A percentile compares a stretch with the other conserved stretches of the same genome.
phyloP scores from a whole-genome alignment of 1,284 basidiomycete species.

The Mycosarcoma maydis region DNA sequence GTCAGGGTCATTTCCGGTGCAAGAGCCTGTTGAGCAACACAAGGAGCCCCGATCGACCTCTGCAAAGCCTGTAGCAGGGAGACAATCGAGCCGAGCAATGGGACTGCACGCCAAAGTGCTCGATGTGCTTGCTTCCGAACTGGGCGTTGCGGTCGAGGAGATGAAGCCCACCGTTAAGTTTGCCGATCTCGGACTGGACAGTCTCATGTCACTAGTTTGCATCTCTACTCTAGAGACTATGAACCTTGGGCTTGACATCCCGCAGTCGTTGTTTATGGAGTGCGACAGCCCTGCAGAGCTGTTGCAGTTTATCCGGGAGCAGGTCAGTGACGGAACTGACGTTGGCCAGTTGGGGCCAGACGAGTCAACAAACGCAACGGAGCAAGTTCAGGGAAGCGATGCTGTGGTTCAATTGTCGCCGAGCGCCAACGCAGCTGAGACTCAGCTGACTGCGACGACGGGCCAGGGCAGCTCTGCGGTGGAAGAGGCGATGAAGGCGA shows the following conservation, averaged over 20 bases:
- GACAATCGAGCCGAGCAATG: slow-evolving; percentile 1
- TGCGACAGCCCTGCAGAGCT: slow-evolving; percentile 37
- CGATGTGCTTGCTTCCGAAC: slow-evolving; percentile 29
- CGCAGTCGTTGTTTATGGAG: slow-evolving; percentile 47
- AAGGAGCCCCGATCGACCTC: neutral
- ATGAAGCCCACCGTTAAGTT: slow-evolving; percentile 34
- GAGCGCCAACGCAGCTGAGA: neutral
- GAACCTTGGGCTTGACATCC: slow-evolving; percentile 29
- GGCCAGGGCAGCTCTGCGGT: slow-evolving; percentile 9
- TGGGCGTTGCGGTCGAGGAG: slow-evolving; percentile 33
- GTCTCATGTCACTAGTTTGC: slow-evolving; percentile 49
- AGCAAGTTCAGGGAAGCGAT: too few relatives aligned
- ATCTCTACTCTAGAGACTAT: slow-evolving; percentile 41
- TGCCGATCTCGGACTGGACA: slow-evolving; percentile 47
- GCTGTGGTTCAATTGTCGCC: neutral
- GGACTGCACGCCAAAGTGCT: slow-evolving; percentile 20
- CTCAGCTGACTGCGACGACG: too few relatives aligned
- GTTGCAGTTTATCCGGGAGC: slow-evolving; percentile 23
- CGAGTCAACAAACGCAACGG: too few relatives aligned
- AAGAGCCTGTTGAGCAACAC: neutral
- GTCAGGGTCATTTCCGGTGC: neutral
- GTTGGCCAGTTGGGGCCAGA: neutral
- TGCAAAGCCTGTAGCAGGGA: neutral
- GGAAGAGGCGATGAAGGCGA: slow-evolving; percentile 12
- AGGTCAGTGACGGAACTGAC: slow-evolving; percentile 11